Evolutionary conservation across 257 asterid genomes (phyloP).

Genomic region (Nicotiana tabacum): DNA sequence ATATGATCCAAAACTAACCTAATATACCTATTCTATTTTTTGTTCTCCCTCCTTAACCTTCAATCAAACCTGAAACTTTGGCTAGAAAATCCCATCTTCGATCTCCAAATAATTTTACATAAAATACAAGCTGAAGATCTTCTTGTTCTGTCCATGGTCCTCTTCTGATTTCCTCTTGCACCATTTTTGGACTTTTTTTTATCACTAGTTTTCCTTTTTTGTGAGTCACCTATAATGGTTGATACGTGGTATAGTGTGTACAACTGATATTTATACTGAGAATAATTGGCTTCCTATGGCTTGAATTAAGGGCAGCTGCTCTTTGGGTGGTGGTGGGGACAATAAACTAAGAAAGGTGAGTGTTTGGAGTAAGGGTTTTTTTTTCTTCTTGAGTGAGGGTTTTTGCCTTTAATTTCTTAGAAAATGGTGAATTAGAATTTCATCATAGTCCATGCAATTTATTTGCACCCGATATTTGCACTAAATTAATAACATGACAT

Average conservation of each 20-base stretch:
- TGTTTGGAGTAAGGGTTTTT: no score
- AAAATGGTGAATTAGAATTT: no score
- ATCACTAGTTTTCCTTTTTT: neutral
- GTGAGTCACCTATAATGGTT: neutral
- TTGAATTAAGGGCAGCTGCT: neutral
- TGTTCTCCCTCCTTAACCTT: conserved; percentile 74
- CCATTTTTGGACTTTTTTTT: conserved; percentile 23
- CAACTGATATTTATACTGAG: conserved; percentile 21
- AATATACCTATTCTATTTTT: conserved; percentile 44
- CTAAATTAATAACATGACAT: no score
- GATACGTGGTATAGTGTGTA: neutral
- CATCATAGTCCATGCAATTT: no score
- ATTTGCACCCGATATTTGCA: no score
- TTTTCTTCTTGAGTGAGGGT: no score
- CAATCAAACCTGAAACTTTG: conserved; percentile 95
- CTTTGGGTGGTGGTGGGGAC: conserved; percentile 16
- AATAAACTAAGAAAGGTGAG: neutral
- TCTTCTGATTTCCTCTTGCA: conserved; percentile 38
- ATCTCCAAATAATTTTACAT: conserved; percentile 84
- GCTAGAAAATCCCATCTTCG: conserved; percentile 97
- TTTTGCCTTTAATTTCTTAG: no score
- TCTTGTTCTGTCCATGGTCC: conserved; percentile 97
- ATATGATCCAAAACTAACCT: conserved; percentile 52
- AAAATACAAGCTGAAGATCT: conserved; percentile 64
- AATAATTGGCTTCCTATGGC: neutral